Conservation (phyloP, 768 basidiomycete genomes). For the Xerocomellus intermedius region DNA sequence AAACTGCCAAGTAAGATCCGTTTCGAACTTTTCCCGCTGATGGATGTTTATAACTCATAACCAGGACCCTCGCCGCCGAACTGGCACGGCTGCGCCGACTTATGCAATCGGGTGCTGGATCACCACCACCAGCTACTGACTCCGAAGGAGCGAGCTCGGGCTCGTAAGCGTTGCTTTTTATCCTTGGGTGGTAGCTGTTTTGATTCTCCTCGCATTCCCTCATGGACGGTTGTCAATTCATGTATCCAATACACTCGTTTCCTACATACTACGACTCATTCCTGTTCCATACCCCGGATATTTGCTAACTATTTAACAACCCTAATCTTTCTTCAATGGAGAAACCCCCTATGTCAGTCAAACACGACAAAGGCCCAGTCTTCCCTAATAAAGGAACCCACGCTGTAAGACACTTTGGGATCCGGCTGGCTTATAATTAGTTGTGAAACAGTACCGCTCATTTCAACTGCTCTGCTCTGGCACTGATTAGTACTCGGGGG, state of each 20-base stretch:
- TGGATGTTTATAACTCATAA: background rate
- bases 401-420: too few species aligned
- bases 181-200: background rate
- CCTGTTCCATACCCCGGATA: conserved; percentile 29
- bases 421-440: too few species aligned
- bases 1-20: conserved; percentile 57
- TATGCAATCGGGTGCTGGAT: conserved; percentile 56
- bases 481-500: background rate
- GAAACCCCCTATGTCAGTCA: too few species aligned
- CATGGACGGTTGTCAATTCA: conserved; percentile 30
- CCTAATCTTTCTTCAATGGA: background rate
- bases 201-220: conserved; percentile 4
- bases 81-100: conserved; percentile 68
- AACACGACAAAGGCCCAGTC: too few species aligned
- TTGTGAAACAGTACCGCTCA: too few species aligned
- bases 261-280: conserved; percentile 22
- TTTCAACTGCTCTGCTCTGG: too few species aligned
- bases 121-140: conserved; percentile 20
- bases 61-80: conserved; percentile 59
- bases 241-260: conserved; percentile 33
- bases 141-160: conserved; percentile 8
- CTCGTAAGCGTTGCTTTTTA: conserved; percentile 10
- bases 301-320: conserved; percentile 16
- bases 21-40: background rate
- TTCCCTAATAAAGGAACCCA: too few species aligned